Base-by-base conservation (phyloP, 441 rosid species). In the Jatropha multifida region DNA sequence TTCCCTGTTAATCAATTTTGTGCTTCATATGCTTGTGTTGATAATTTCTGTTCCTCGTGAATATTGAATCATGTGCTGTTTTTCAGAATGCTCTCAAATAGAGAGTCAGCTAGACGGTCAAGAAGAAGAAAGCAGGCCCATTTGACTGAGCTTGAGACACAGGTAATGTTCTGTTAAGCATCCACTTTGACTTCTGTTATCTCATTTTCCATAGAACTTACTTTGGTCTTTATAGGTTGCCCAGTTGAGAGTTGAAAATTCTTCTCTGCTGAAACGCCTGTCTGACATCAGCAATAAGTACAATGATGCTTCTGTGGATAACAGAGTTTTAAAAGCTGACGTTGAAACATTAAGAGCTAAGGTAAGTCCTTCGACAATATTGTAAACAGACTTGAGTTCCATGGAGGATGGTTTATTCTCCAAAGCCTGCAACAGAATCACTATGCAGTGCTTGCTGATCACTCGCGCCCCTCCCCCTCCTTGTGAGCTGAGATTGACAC, bases 31-130 rank as follows among this genome's bases (percentile, higher is more conserved):
- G 27, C 59, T 77, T 64, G 46, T 72, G 42, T 78, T 56, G 37
- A 55, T 71, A 72, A 60, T 44, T 7, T 76, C 48, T 63, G n/a
- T 62, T 66, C 52, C 54, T 20, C 68, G 41, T 80, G 64, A 77
- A 44, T 44, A 44, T 44, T 44, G 48, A 44, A 71, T 72, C 5
- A 51, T 49, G 41, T 74, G 69, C 9, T 80, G 44, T 65, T 66
- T 20, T 69, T 32, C 81, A 95, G 98, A 82, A 93, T 93, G 97
- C 83, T 85, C 79, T 95, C 97, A 68, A 95, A 95, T 84, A 88
- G 97, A 78, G 99, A 95, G 85, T 95, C 99, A 41, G 98, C 99
- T 38, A 89, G 99, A 77, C 94, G 97, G 37, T 95, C 97, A 71
- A 89, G 97, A 87, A 88, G 94, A 81, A 88, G 97, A 88, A 95